Conservation (phyloP, 345 rosid genomes). For the Erysimum cheiranthoides region DNA sequence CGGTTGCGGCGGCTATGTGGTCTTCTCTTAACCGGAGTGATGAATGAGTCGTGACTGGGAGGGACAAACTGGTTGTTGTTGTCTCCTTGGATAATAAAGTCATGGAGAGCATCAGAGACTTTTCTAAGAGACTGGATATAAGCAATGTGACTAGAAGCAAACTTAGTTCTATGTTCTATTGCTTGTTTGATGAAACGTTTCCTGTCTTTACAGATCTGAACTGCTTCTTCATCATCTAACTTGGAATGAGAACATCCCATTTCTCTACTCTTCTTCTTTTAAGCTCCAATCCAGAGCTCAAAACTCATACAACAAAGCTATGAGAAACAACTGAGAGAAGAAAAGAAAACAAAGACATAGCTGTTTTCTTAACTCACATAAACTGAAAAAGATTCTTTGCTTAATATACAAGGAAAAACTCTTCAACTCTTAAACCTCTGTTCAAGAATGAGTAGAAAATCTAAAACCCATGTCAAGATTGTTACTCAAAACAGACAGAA, state of each 20-base stretch:
- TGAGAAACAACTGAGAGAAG: background rate
- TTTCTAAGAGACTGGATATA: constrained; percentile 80
- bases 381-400: constrained; percentile 40
- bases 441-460: constrained; percentile 31
- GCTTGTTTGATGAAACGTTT: constrained; percentile 91
- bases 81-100: constrained; percentile 73
- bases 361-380: background rate
- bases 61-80: constrained; percentile 52
- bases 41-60: constrained; percentile 51
- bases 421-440: constrained; percentile 34
- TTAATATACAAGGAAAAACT: constrained; percentile 36
- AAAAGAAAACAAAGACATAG: background rate
- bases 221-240: constrained; percentile 92
- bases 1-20: constrained; percentile 19
- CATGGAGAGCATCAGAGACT: constrained; percentile 87
- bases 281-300: constrained; percentile 25
- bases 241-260: constrained; percentile 97
- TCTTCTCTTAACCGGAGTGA: constrained; percentile 66
- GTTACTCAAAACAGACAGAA: constrained; percentile 16
- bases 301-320: constrained; percentile 9
- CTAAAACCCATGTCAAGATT: constrained; percentile 23
- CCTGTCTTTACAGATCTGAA: constrained; percentile 90
- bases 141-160: constrained; percentile 79
- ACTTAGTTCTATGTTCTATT: constrained; percentile 78
- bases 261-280: constrained; percentile 34